Percentiles rank a stretch among this genome's conserved stretches.
These are phyloP conservation scores for Syzygium malaccense DNA, from an alignment of 441 rosid genomes.

Conservation along the genomic window DNA sequence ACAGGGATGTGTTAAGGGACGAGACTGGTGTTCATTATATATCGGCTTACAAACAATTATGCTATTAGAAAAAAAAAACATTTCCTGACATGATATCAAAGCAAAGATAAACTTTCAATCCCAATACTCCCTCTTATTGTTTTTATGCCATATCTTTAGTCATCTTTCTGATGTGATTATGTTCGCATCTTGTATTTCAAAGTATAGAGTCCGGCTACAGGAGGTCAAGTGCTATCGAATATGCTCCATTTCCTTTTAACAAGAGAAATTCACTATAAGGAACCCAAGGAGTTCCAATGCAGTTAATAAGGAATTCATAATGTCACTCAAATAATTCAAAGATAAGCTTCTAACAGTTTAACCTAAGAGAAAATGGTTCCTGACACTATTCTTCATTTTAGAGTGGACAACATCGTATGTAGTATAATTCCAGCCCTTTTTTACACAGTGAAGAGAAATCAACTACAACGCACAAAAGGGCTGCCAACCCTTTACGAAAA, in stretches of 20 bases:
- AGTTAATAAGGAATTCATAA: neutral
- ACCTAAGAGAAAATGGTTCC: neutral
- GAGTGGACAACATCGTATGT: neutral
- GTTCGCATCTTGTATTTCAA: neutral
- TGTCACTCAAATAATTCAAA: neutral
- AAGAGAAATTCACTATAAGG: neutral
- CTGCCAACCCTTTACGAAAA: neutral
- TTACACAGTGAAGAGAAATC: neutral
- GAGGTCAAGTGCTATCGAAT: neutral
- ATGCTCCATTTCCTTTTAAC: neutral
- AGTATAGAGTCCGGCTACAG: neutral
- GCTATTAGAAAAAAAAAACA: neutral
- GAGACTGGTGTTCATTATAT: neutral
- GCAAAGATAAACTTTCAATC: neutral
- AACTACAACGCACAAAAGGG: neutral
- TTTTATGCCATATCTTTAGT: neutral
- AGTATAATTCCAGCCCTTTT: neutral
- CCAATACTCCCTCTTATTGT: neutral
- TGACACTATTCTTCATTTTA: neutral
- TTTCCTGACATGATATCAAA: neutral
- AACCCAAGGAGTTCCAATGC: neutral
- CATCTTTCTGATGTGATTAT: neutral
- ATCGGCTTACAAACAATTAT: neutral
- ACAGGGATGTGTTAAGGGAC: neutral
- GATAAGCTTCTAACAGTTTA: neutral